phyloP scores from a whole-genome alignment of 2,329 filamentous ascomycete species.

The Epicoccum nigrum region DNA sequence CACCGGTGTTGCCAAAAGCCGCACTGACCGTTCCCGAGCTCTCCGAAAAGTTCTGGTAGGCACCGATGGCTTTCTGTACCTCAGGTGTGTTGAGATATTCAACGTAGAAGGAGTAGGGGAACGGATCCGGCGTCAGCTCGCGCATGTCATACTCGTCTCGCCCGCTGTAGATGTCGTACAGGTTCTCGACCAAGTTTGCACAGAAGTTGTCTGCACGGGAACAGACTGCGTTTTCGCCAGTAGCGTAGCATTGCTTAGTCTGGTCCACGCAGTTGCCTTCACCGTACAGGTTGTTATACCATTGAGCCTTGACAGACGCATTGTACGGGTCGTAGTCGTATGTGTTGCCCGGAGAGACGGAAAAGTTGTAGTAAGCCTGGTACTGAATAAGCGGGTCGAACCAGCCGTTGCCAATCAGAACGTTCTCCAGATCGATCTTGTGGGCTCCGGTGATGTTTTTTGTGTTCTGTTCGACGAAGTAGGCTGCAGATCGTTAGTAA shows the following conservation, averaged over 20 bases:
- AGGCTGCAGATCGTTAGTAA: conserved; percentile 32
- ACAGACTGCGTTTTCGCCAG: conserved; percentile 60
- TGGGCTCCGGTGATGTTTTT: conserved; percentile 52
- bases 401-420: conserved; percentile 66
- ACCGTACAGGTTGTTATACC: conserved; percentile 67
- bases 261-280: conserved; percentile 65
- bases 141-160: conserved; percentile 68
- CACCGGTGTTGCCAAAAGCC: conserved; percentile 57
- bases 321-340: conserved; percentile 63
- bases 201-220: conserved; percentile 63
- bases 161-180: conserved; percentile 59
- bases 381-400: conserved; percentile 63
- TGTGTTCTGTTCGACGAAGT: conserved; percentile 56
- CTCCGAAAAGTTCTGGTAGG: conserved; percentile 63
- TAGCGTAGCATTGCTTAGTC: conserved; percentile 61
- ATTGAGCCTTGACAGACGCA: conserved; percentile 54
- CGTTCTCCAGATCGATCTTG: conserved; percentile 57
- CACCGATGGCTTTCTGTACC: conserved; percentile 65
- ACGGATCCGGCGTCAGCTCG: conserved; percentile 61
- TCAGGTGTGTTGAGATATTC: conserved; percentile 64
- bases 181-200: conserved; percentile 57
- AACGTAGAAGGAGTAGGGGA: conserved; percentile 61
- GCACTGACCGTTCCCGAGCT: conserved; percentile 52
- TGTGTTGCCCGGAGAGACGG: conserved; percentile 62
- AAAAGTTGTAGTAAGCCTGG: conserved; percentile 64